Conservation (phyloP, 805 yeast genomes). For the Candida germanica region DNA sequence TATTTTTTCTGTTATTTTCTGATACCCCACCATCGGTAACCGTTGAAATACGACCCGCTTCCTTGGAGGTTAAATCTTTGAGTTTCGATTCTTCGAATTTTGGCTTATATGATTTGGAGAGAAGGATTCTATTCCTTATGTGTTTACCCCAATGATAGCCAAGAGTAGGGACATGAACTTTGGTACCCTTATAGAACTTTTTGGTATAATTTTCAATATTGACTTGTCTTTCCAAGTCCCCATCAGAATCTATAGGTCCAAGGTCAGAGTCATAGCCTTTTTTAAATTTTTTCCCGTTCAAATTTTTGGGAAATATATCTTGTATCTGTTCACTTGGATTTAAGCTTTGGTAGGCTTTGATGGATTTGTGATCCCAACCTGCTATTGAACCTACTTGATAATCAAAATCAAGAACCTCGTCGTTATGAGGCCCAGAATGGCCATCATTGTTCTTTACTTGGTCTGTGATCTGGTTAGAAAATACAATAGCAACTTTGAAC, state of each 20-base stretch:
- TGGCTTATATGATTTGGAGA: conserved; percentile 30
- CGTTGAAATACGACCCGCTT: no score
- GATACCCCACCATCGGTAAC: background rate
- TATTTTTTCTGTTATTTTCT: background rate
- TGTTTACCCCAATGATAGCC: conserved; percentile 33
- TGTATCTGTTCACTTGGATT: background rate
- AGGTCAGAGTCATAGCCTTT: no score
- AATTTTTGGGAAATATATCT: background rate
- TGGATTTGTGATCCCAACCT: conserved; percentile 64
- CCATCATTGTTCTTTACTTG: conserved; percentile 30
- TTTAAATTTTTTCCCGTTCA: no score
- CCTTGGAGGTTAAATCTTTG: background rate
- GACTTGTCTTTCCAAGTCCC: background rate
- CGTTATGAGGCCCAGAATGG: conserved; percentile 21
- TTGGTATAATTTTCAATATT: background rate
- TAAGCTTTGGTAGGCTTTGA: conserved; percentile 15
- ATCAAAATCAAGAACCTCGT: conserved; percentile 39
- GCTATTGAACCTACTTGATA: conserved; percentile 69
- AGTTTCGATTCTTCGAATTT: conserved; percentile 7
- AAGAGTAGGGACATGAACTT: conserved; percentile 27
- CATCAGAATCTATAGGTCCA: background rate
- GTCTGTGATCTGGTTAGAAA: conserved; percentile 81
- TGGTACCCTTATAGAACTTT: conserved; percentile 12
- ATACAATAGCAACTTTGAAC: conserved; percentile 56
- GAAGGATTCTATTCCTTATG: conserved; percentile 22